Evolutionary conservation across 1,284 basidiomycete species (phyloP).

Genomic region (Lignosus rhinocerotis): DNA sequence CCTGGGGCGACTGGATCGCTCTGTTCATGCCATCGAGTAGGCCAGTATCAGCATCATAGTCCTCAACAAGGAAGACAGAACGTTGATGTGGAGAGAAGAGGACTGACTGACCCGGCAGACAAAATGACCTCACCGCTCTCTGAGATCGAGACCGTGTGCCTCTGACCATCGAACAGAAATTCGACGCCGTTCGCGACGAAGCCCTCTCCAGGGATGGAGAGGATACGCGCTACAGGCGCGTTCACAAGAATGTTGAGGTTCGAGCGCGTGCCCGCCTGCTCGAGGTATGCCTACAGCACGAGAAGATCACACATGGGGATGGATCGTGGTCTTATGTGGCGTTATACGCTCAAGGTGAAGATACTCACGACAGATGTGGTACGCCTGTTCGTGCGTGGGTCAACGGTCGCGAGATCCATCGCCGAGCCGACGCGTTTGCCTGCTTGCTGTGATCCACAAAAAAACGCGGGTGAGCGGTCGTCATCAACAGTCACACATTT

Average conservation of each 20-base stretch:
- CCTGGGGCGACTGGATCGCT: conserved; percentile 30
- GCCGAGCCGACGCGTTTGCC: background rate
- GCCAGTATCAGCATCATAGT: background rate
- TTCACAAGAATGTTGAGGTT: conserved; percentile 26
- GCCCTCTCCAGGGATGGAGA: conserved; percentile 4
- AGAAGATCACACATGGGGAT: background rate
- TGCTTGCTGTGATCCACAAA: conserved; percentile 5
- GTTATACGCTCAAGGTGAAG: too few species aligned
- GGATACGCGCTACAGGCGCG: conserved; percentile 20
- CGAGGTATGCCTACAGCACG: conserved; percentile 19
- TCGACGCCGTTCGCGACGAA: conserved; percentile 35
- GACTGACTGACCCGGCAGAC: conserved; percentile 34
- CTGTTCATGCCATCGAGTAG: conserved; percentile 3
- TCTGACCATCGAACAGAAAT: conserved; percentile 31
- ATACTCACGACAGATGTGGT: conserved; percentile 6
- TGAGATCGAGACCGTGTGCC: conserved; percentile 26
- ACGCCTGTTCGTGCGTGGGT: conserved; percentile 10
- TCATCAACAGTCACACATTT: too few species aligned
- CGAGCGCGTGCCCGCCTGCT: conserved; percentile 12
- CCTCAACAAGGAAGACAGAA: too few species aligned
- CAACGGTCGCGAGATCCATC: conserved; percentile 7
- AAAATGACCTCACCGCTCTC: conserved; percentile 41
- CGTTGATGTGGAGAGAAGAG: background rate
- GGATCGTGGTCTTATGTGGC: background rate
- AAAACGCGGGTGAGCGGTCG: too few species aligned